Conservation (phyloP, 163 green algal species). For the Coccomyxa subellipsoidea region DNA sequence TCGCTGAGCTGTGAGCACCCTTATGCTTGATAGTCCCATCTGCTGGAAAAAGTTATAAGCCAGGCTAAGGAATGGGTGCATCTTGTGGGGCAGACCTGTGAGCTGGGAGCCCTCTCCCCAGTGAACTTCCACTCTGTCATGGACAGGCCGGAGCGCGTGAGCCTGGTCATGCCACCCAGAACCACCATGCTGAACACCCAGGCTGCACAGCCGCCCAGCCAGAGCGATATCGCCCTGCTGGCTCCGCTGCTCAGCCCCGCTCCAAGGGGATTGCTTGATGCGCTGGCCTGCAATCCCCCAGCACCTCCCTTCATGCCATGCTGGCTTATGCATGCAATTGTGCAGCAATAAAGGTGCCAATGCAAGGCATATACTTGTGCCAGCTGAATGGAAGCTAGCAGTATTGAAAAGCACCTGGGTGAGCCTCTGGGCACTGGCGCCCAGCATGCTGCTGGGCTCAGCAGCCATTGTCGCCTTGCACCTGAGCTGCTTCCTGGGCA, state of each 20-base stretch:
- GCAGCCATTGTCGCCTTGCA: neutral
- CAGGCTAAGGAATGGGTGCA: too few relatives aligned
- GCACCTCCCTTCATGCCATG: too few relatives aligned
- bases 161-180: conserved; percentile 88
- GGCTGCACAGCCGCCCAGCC: conserved; percentile 71
- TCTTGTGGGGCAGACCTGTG: neutral
- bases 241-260: conserved; percentile 26
- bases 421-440: neutral
- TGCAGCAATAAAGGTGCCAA: too few relatives aligned
- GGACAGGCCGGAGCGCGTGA: conserved; percentile 93
- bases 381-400: too few relatives aligned
- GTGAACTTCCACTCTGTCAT: conserved; percentile 99
- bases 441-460: neutral
- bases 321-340: neutral
- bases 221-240: conserved; percentile 46
- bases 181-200: conserved; percentile 94
- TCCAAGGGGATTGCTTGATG: neutral
- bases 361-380: too few relatives aligned
- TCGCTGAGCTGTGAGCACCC: neutral
- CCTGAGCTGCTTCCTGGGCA: neutral
- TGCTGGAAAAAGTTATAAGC: too few relatives aligned
- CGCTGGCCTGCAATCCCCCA: neutral
- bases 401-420: neutral
- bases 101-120: conserved; percentile 47
- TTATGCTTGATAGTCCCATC: too few relatives aligned